A percentile compares a stretch with the other conserved stretches of the same genome.
These are phyloP conservation scores for Brassica napus DNA, from an alignment of 345 rosid species.

Conservation along the genomic window Da-Ae NC_063445.1:35984501-35985000, in stretches of 20 bases:
- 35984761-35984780: slow-evolving; percentile 43
- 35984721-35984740: slow-evolving; percentile 42
- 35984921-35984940: slow-evolving; percentile 44
- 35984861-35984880: slow-evolving; percentile 53
- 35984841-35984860: slow-evolving; percentile 56
- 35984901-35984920: slow-evolving; percentile 44
- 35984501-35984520: neutral
- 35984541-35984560: slow-evolving; percentile 45
- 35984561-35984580: slow-evolving; percentile 44
- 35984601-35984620: slow-evolving; percentile 61
- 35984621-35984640: slow-evolving; percentile 45
- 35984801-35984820: slow-evolving; percentile 48
- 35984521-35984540: slow-evolving; percentile 5
- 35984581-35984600: slow-evolving; percentile 56
- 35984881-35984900: slow-evolving; percentile 45
- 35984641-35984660: slow-evolving; percentile 47
- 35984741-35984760: slow-evolving; percentile 32
- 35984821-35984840: slow-evolving; percentile 36
- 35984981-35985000: slow-evolving; percentile 47
- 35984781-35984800: slow-evolving; percentile 62
- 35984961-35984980: slow-evolving; percentile 61
- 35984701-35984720: slow-evolving; percentile 23
- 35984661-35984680: slow-evolving; percentile 46
- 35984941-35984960: slow-evolving; percentile 52
- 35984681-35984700: slow-evolving; percentile 49